phyloP scores from a whole-genome alignment of 768 basidiomycete genomes.

The Candolleomyces aberdarensis region DNA sequence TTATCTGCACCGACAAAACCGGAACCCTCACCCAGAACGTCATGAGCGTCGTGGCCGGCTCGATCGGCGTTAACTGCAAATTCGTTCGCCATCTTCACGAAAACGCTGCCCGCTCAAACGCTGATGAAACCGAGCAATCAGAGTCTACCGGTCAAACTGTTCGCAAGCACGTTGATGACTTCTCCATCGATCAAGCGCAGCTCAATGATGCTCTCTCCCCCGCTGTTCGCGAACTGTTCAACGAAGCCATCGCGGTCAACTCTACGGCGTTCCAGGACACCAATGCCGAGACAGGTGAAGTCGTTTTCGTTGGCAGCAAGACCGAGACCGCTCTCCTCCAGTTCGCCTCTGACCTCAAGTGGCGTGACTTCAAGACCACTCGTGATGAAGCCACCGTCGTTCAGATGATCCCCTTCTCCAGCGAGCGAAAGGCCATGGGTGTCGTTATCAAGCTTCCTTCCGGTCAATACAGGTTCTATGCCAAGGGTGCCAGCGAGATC shows the following conservation, averaged over 20 bases:
- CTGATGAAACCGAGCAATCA: constrained; percentile 46
- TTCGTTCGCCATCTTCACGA: constrained; percentile 79
- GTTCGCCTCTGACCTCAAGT: constrained; percentile 78
- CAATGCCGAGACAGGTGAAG: constrained; percentile 55
- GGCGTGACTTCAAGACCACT: constrained; percentile 66
- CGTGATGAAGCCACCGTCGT: constrained; percentile 61
- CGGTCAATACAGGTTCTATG: constrained; percentile 62
- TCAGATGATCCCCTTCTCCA: constrained; percentile 93
- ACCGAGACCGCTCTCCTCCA: constrained; percentile 90
- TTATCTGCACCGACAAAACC: constrained; percentile 95
- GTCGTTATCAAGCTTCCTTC: constrained; percentile 67
- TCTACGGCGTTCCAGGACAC: constrained; percentile 92
- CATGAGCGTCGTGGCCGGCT: constrained; percentile 97
- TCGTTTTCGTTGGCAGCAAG: constrained; percentile 84
- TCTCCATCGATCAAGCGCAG: constrained; percentile 77
- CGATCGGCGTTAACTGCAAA: constrained; percentile 91
- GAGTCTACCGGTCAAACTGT: constrained; percentile 19
- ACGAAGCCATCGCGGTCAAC: constrained; percentile 85
- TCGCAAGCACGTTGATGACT: constrained; percentile 63
- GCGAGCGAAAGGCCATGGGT: constrained; percentile 93
- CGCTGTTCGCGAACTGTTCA: constrained; percentile 64
- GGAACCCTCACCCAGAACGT: constrained; percentile 94
- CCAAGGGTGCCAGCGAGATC: constrained; percentile 96
- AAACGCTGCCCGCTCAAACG: constrained; percentile 70
- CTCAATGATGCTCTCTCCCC: constrained; percentile 64